These are phyloP conservation scores for Crucibulum laeve DNA, from an alignment of 768 basidiomycete species.

Conservation along the genomic window DNA sequence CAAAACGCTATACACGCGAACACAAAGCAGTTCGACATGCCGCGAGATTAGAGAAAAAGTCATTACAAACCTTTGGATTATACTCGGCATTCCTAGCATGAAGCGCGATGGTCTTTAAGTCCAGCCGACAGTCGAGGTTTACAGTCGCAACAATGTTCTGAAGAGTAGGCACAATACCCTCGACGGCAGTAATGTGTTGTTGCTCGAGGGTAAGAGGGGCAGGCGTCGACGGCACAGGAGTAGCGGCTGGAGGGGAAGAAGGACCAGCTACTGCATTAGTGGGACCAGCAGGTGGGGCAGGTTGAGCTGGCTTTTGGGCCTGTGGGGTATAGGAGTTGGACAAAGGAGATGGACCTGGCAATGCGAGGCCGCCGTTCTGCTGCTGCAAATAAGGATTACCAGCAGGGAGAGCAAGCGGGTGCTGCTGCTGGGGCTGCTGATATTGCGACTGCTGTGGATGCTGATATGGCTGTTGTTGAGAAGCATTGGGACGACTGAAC, in stretches of 20 bases:
- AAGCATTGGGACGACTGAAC: constrained; percentile 60
- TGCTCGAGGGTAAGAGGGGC: constrained; percentile 80
- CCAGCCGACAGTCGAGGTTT: constrained; percentile 93
- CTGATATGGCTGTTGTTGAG: constrained; percentile 32
- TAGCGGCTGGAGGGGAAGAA: constrained; percentile 45
- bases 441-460: constrained; percentile 39
- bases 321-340: constrained; percentile 49
- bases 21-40: constrained; percentile 61
- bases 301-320: constrained; percentile 19
- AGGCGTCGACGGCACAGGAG: constrained; percentile 62
- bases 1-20: constrained; percentile 87
- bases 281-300: constrained; percentile 20
- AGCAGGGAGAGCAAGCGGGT: constrained; percentile 53
- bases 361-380: constrained; percentile 31
- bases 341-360: constrained; percentile 53
- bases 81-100: constrained; percentile 99
- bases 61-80: constrained; percentile 95
- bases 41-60: constrained; percentile 37
- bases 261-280: constrained; percentile 51
- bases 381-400: constrained; percentile 43
- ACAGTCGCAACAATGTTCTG: constrained; percentile 99
- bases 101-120: constrained; percentile 96
- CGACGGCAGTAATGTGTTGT: constrained; percentile 93
- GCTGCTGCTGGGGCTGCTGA: constrained; percentile 38
- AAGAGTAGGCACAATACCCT: constrained; percentile 97